Evolutionary conservation across 1,284 basidiomycete species (phyloP), one percentile per base, ranked within the genome.

Genomic region (Heterobasidion parviporum): DNA sequence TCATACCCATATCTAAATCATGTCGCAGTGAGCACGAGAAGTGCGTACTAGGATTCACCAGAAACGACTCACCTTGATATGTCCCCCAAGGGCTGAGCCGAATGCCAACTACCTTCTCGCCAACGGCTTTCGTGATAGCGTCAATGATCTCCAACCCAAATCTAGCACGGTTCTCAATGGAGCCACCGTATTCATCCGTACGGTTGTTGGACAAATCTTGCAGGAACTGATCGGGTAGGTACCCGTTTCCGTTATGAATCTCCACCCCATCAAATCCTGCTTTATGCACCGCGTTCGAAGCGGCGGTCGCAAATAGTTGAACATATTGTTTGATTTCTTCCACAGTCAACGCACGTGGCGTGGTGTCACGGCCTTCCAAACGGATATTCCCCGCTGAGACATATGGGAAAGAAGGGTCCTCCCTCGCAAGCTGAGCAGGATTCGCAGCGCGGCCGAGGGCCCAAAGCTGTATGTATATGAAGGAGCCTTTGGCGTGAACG

Each of bases 171-270:
- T 83, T 83, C 67, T 81, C 78, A 32, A 81, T 58, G 4, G 72
- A 72, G 3, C 81, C 82, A 8, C 82, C 82, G 64, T 82, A 87
- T 43, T 73, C 67, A 67, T 87, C 83, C 14, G 76, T 79, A 33
- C 82, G 76, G 43, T 74, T 70, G 70, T 84, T 84, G 47, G 70
- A 62, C 8, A 65, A 62, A 52, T 68, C 65, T 47, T 72, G 69
- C 43, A 73, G 46, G 63, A 75, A 76, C 59, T 74, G 68, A 62
- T 71, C 70, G 51, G 72, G 56, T 8, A 76, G 62, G 60, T 73
- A 74, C 12, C 75, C 74, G 54, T 74, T 71, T 8, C 71, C 70
- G 49, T 60, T 61, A 56, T 73, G 71, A 20, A 74, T 61, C 63
- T 73, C 70, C 1, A 54, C 53, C 1, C 53, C 53, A 9, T 54